Evolutionary conservation across 768 basidiomycete species (phyloP).

Genomic region (Serendipita sp.): DNA sequence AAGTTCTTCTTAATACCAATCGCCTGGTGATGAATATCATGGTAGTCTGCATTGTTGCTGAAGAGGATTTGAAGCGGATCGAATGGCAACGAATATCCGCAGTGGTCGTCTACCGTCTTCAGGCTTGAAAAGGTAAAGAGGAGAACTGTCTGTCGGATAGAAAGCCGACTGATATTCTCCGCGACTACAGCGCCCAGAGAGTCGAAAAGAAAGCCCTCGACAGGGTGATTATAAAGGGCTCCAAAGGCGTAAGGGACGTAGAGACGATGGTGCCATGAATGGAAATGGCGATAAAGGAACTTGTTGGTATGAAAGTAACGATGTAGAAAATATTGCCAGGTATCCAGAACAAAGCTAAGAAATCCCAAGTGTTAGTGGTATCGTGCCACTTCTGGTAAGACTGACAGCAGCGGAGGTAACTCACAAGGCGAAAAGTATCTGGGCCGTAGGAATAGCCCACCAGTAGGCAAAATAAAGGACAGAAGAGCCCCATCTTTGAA

Average conservation of each 20-base stretch:
- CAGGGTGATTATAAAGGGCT: slow-evolving; percentile 89
- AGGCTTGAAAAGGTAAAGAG: slow-evolving; percentile 71
- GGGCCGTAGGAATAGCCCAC: slow-evolving; percentile 72
- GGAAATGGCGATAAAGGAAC: slow-evolving; percentile 79
- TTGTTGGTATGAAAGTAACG: slow-evolving; percentile 81
- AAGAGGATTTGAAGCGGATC: slow-evolving; percentile 81
- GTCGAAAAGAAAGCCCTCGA: slow-evolving; percentile 88
- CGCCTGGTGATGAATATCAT: slow-evolving; percentile 78
- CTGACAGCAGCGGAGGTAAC: slow-evolving; percentile 20
- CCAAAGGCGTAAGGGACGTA: slow-evolving; percentile 97
- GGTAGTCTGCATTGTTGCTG: slow-evolving; percentile 87
- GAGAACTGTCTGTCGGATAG: slow-evolving; percentile 64
- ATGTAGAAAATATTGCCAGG: slow-evolving; percentile 96
- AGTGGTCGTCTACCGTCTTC: slow-evolving; percentile 95
- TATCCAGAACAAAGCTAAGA: slow-evolving; percentile 78
- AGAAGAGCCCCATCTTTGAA: neutral
- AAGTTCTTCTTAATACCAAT: slow-evolving; percentile 94
- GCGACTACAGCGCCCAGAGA: slow-evolving; percentile 64
- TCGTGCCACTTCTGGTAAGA: neutral
- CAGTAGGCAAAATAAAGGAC: slow-evolving; percentile 64
- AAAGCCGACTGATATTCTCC: slow-evolving; percentile 49
- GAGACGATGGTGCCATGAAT: slow-evolving; percentile 87
- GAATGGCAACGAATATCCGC: slow-evolving; percentile 76
- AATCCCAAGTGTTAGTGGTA: neutral
- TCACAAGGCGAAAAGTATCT: slow-evolving; percentile 69